phyloP scores from a whole-genome alignment of 257 asterid genomes.

The Nyctanthes arbortristis region DNA sequence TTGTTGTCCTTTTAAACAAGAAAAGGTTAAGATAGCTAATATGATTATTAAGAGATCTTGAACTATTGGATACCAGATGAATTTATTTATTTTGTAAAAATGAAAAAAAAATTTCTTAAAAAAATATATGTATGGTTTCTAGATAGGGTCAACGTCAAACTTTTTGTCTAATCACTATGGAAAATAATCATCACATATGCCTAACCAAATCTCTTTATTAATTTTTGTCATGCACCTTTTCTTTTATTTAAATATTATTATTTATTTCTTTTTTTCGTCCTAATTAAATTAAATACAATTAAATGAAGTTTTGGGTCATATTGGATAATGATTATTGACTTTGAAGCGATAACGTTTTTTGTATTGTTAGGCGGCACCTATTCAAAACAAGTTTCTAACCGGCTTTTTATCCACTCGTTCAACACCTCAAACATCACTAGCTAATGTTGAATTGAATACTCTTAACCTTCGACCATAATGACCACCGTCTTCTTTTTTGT shows the following conservation, averaged over 20 bases:
- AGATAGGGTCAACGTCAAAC: neutral
- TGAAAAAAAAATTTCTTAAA: no score
- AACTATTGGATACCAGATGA: no score
- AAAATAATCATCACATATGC: slow-evolving; percentile 4
- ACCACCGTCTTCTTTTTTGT: neutral
- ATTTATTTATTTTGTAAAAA: no score
- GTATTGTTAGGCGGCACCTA: neutral
- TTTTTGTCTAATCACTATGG: neutral
- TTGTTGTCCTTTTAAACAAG: no score
- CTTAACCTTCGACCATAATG: neutral
- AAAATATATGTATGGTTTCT: neutral
- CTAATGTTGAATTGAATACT: neutral
- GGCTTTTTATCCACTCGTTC: neutral
- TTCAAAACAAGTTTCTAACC: neutral
- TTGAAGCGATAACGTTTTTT: neutral
- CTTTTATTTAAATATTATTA: no score
- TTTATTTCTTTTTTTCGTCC: neutral
- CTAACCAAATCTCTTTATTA: neutral
- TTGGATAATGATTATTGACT: neutral
- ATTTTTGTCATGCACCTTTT: neutral
- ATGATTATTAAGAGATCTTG: no score
- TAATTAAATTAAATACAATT: neutral
- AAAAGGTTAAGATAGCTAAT: no score
- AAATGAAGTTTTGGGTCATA: neutral
- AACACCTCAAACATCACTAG: neutral